A percentile compares a stretch with the other conserved stretches of the same genome.
Conservation (phyloP, 352 stramenopile genomes). For the Plasmopara muralis region DNA sequence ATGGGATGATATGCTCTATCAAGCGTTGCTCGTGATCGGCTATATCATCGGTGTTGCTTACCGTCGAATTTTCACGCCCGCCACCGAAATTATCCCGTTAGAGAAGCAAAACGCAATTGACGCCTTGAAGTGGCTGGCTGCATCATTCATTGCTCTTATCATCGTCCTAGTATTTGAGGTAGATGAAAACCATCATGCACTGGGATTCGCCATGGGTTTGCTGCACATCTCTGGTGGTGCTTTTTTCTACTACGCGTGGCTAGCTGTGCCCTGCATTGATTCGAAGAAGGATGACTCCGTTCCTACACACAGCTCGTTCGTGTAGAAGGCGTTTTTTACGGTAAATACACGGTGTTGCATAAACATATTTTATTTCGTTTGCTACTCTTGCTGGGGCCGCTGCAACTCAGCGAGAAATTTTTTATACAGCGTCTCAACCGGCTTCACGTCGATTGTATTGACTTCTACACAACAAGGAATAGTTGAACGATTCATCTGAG, state of each 20-base stretch:
- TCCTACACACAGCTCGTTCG: constrained; percentile 49
- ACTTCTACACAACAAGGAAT: too few relatives aligned
- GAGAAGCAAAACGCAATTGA: constrained; percentile 48
- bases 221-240: constrained; percentile 64
- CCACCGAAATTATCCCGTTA: constrained; percentile 44
- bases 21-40: constrained; percentile 50
- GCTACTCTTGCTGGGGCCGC: too few relatives aligned
- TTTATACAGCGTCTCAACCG: too few relatives aligned
- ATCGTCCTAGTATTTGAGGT: constrained; percentile 44
- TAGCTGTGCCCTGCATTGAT: constrained; percentile 66
- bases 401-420: too few relatives aligned
- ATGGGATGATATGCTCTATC: constrained; percentile 65
- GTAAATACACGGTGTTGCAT: too few relatives aligned
- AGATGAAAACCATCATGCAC: constrained; percentile 32
- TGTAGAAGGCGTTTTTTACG: constrained; percentile 23
- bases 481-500: too few relatives aligned
- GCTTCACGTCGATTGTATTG: too few relatives aligned
- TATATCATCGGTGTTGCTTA: constrained; percentile 57
- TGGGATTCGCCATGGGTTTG: constrained; percentile 54
- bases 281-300: constrained; percentile 82
- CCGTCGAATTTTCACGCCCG: constrained; percentile 38
- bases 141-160: constrained; percentile 37
- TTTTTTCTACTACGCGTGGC: constrained; percentile 75
- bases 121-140: constrained; percentile 36
- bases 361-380: too few relatives aligned